Evolutionary conservation across 306 rosid genomes (phyloP).

Genomic region (Quercus mongolica): DNA sequence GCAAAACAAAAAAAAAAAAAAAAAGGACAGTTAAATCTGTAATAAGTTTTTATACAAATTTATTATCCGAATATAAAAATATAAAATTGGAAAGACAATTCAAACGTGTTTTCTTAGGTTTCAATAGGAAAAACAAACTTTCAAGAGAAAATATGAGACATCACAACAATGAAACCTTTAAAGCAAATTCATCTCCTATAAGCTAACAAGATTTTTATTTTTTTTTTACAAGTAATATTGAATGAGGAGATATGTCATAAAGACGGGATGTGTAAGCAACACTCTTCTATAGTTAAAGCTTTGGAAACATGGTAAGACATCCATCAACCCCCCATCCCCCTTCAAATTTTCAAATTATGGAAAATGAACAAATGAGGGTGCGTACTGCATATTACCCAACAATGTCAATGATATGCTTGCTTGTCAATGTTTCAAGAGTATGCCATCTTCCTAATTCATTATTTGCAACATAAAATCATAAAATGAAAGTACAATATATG

Average conservation of each 20-base stretch:
- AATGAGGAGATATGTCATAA: too few species aligned
- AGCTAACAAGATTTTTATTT: neutral
- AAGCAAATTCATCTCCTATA: neutral
- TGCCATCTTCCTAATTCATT: neutral
- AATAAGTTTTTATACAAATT: neutral
- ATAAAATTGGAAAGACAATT: neutral
- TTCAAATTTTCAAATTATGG: neutral
- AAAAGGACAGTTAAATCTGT: neutral
- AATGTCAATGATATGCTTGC: constrained; percentile 1
- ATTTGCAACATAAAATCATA: constrained; percentile 3
- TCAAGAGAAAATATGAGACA: neutral
- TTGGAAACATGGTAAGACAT: too few species aligned
- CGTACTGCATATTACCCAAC: neutral
- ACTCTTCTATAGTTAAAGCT: too few species aligned
- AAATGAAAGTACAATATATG: constrained; percentile 10
- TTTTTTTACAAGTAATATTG: too few species aligned
- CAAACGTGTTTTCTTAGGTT: neutral
- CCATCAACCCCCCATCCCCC: too few species aligned
- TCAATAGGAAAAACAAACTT: neutral
- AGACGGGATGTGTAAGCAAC: too few species aligned
- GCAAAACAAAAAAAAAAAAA: constrained; percentile 24
- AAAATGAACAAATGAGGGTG: neutral
- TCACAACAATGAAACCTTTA: neutral
- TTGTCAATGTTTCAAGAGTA: constrained; percentile 9
- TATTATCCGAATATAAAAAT: neutral